Conservation (phyloP, 2,329 filamentous ascomycete genomes). For the Calonectria honghensis region DNA sequence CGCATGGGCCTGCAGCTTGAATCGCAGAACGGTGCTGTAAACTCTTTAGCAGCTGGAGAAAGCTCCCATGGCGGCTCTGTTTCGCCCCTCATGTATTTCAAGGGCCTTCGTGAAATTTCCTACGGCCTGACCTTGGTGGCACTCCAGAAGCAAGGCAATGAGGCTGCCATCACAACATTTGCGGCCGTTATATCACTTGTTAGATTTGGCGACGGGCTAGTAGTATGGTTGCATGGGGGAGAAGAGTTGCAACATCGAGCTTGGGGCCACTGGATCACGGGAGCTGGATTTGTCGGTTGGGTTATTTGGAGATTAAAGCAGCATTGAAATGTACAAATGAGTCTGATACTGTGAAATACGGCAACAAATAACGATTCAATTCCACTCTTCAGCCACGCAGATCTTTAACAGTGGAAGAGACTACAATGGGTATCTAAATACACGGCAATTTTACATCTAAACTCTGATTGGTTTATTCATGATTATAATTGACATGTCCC, state of each 20-base stretch:
- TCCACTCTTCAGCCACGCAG: neutral
- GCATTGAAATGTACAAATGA: slow-evolving; percentile 34
- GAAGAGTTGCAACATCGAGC: slow-evolving; percentile 49
- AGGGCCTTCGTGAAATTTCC: slow-evolving; percentile 59
- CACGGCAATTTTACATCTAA: too few species aligned
- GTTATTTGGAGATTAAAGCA: slow-evolving; percentile 50
- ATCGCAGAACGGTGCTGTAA: neutral
- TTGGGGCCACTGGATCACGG: slow-evolving; percentile 55
- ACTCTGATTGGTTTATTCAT: too few species aligned
- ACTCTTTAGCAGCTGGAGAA: neutral
- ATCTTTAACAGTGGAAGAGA: neutral
- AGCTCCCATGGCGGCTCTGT: neutral
- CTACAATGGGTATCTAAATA: too few species aligned
- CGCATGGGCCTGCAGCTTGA: slow-evolving; percentile 53
- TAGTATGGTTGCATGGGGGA: slow-evolving; percentile 58
- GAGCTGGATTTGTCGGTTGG: slow-evolving; percentile 53
- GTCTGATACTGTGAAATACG: rapidly evolving
- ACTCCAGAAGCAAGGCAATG: slow-evolving; percentile 56
- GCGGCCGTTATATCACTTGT: slow-evolving; percentile 55
- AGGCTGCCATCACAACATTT: slow-evolving; percentile 56
- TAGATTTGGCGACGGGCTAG: slow-evolving; percentile 57
- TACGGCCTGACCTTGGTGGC: slow-evolving; percentile 57
- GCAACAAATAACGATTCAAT: neutral
- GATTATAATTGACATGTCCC: too few species aligned
- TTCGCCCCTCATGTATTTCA: slow-evolving; percentile 61